Evolutionary conservation across 148 eudicot species (phyloP).

Genomic region (Rhododendron simsii): DNA sequence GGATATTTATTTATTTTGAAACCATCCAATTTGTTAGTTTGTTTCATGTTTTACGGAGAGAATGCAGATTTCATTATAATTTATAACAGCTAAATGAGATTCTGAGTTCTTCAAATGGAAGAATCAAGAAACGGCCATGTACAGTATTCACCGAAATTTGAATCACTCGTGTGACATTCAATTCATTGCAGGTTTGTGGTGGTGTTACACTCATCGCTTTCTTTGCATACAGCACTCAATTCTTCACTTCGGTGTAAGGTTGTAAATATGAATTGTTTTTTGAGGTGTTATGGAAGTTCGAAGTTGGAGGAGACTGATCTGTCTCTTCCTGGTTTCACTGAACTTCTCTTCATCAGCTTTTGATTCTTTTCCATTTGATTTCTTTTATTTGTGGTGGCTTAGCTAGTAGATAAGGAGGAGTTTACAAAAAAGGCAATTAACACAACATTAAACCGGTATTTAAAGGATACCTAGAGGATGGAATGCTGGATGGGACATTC

Average conservation of each 20-base stretch:
- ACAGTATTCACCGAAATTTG: neutral
- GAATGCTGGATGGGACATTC: too few species aligned
- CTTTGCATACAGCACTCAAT: neutral
- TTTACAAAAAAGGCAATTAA: too few species aligned
- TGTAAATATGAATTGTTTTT: too few species aligned
- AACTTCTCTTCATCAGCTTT: neutral
- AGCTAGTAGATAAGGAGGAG: neutral
- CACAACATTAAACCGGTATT: too few species aligned
- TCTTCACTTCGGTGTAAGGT: neutral
- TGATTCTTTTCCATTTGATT: neutral
- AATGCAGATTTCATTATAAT: neutral
- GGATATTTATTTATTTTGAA: neutral
- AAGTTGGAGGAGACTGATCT: neutral
- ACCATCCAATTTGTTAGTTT: neutral
- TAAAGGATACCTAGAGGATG: too few species aligned
- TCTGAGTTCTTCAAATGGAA: neutral
- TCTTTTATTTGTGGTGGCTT: neutral
- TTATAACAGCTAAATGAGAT: neutral
- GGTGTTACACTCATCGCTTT: neutral
- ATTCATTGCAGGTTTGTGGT: neutral
- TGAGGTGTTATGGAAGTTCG: neutral
- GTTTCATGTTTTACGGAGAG: neutral
- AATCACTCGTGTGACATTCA: neutral
- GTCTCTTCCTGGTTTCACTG: neutral
- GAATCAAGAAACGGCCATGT: neutral